Evolutionary conservation across 805 yeast genomes (phyloP), one percentile per base, ranked within the genome.

Genomic region (Torulaspora maleeae): DNA sequence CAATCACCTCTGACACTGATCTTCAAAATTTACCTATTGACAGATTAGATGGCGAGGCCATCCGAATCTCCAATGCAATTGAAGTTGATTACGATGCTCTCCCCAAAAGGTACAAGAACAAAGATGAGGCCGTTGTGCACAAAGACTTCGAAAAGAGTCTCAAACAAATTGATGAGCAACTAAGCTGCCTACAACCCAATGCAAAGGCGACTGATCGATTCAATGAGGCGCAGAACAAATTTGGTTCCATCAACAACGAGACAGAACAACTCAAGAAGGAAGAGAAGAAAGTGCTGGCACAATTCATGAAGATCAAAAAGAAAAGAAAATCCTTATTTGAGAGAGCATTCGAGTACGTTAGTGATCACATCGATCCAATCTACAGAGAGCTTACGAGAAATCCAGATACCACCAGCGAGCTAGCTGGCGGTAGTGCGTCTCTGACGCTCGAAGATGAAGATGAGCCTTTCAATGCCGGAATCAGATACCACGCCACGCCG

Each of bases 401-500:
- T 36, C 67, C 64, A 12, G 51, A 55, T 35, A 77, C 85, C 0
- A 66, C 74, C 3, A 76, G 82, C 0, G 78, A 86, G 27, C 83
- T 95, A 1, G 72, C 84, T 24, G 97, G 97, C 35, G 98, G 98
- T 1, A 82, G 93, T n/a, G 98, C 98, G 0, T 83, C 86, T 50
- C 71, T 93, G 46, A 83, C 91, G 0, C 66, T 89, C 29, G 95
- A 88, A 55, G 90, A 88, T 56, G 93, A 83, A 49, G 95, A 87
- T 49, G 95, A 86, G 54, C 97, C 98, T 3, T 93, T 82, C 57
- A 64, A 77, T 27, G 78, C 80, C 0, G 99, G 98, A 2, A 75
- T 89, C 36, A 84, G 80, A 55, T 93, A 87, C 56, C 93, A 88
- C 63, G 96, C 96, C 0, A 89, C 89, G 84, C 98, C 98, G 1